Percentiles rank a stretch among this genome's conserved stretches.
phyloP scores from a whole-genome alignment of 2,329 filamentous ascomycete genomes.

The Onygena corvina region DNA sequence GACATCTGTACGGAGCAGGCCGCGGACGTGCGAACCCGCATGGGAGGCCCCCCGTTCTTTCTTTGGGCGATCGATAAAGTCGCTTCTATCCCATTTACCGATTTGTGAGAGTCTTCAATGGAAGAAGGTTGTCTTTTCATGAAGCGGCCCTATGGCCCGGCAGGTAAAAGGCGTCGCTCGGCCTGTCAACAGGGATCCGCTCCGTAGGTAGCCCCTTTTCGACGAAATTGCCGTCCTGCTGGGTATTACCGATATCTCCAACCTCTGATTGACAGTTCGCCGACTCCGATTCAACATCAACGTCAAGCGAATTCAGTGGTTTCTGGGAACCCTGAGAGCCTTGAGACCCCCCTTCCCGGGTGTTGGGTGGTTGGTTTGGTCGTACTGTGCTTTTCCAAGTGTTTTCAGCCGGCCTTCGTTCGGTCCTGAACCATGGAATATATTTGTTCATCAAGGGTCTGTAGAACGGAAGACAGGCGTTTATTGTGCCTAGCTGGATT shows the following conservation, averaged over 20 bases:
- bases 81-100: too few relatives aligned
- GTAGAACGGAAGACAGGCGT: conserved; percentile 7
- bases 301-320: background rate
- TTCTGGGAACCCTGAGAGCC: background rate
- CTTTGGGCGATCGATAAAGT: too few relatives aligned
- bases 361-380: background rate
- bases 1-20: too few relatives aligned
- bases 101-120: too few relatives aligned
- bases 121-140: background rate
- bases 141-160: background rate
- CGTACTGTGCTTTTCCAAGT: background rate
- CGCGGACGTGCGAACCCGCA: too few relatives aligned
- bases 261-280: background rate
- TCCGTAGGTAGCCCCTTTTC: background rate
- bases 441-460: background rate
- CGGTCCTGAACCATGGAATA: background rate
- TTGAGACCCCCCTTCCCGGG: background rate
- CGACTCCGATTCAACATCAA: background rate
- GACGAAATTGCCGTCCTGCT: background rate
- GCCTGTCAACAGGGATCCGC: background rate
- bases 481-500: conserved; percentile 2
- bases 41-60: too few relatives aligned
- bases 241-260: background rate
- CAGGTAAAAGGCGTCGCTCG: background rate
- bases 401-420: background rate